Percentiles rank a stretch among this genome's conserved stretches.
These are phyloP conservation scores for Marchantia paleacea DNA, from an alignment of 225 moss, liverwort and hornwort genomes.

Conservation along the genomic window DNA sequence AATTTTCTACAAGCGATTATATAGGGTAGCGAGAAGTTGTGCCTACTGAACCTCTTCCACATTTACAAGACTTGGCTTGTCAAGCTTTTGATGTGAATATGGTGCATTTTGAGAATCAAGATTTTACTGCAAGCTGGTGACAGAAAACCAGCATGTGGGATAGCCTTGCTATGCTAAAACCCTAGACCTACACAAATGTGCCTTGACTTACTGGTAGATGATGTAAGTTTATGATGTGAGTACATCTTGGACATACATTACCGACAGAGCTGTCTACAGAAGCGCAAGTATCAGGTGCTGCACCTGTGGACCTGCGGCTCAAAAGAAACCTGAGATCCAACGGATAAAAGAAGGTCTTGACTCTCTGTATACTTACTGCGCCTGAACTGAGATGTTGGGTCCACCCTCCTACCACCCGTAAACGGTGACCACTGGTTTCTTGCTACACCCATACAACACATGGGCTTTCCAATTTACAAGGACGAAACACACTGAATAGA, in stretches of 20 bases:
- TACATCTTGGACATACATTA: not conserved
- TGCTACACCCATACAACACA: not conserved
- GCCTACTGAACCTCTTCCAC: too few species aligned
- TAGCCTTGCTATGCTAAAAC: not conserved
- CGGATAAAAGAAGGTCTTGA: not conserved
- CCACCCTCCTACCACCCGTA: too few species aligned
- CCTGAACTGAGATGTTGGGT: not conserved
- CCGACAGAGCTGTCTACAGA: not conserved
- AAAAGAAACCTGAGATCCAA: too few species aligned
- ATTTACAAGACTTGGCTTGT: too few species aligned
- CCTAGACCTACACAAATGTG: not conserved
- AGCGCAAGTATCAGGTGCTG: not conserved
- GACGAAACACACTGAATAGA: not conserved
- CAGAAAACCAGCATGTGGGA: too few species aligned
- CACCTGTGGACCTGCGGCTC: not conserved
- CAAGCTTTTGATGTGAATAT: too few species aligned
- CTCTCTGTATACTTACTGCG: not conserved
- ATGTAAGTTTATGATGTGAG: not conserved
- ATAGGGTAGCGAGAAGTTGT: too few species aligned
- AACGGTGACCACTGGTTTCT: not conserved
- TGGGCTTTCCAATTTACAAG: conserved; percentile 1
- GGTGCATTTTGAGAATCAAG: too few species aligned
- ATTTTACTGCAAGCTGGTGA: too few species aligned
- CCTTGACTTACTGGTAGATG: not conserved
- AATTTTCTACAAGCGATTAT: too few species aligned